phyloP scores from a whole-genome alignment of 495 filamentous ascomycete species.

The Neurospora sp. region DNA sequence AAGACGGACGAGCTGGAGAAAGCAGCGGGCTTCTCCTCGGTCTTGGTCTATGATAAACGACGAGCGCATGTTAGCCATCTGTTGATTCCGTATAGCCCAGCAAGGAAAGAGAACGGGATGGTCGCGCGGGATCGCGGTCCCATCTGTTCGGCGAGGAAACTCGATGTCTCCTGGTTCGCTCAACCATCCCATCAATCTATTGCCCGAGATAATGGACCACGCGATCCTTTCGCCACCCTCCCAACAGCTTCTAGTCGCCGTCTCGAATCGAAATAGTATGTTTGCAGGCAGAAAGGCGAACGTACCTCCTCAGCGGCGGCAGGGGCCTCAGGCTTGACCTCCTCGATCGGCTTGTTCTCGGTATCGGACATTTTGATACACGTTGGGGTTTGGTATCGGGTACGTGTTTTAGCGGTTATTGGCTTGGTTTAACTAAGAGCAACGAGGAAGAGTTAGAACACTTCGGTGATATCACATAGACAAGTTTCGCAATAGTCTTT shows the following conservation, averaged over 20 bases:
- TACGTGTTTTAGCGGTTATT: neutral
- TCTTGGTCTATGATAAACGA: neutral
- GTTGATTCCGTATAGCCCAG: neutral
- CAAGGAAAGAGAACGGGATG: neutral
- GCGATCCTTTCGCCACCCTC: neutral
- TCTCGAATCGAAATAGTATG: neutral
- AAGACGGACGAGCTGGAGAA: constrained; percentile 52
- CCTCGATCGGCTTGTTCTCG: constrained; percentile 24
- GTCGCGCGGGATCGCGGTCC: neutral
- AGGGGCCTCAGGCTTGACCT: constrained; percentile 31
- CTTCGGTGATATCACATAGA: neutral
- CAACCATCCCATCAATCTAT: neutral
- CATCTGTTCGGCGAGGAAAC: neutral
- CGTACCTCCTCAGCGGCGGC: constrained; percentile 42
- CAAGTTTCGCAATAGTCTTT: neutral
- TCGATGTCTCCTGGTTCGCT: neutral
- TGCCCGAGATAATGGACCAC: neutral
- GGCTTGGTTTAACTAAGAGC: neutral
- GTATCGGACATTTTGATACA: constrained; percentile 34
- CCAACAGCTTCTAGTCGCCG: neutral
- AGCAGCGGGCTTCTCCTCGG: constrained; percentile 22
- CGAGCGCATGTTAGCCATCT: neutral
- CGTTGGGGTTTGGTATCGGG: neutral
- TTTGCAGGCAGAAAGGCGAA: neutral
- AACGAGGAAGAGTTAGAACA: neutral